phyloP scores from a whole-genome alignment of 208 protist species.

The Sergeia podlipaevii region DNA sequence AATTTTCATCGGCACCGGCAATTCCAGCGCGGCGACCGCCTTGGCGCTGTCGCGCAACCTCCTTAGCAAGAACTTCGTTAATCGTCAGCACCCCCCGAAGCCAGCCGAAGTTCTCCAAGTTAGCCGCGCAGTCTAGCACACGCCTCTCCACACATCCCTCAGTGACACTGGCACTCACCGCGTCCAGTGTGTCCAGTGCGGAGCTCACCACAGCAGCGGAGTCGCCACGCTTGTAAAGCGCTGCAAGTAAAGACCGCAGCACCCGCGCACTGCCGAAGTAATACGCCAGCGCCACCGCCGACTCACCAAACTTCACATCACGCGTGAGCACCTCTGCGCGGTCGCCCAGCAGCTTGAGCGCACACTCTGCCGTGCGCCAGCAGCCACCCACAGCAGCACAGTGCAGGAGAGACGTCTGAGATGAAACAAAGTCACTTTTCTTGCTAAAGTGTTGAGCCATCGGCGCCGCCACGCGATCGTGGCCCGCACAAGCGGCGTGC shows the following conservation, averaged over 20 bases:
- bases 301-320: constrained; percentile 46
- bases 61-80: constrained; percentile 33
- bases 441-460: constrained; percentile 58
- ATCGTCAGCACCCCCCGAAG: constrained; percentile 45
- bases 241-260: constrained; percentile 39
- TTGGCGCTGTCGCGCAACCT: constrained; percentile 5
- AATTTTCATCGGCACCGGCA: constrained; percentile 2
- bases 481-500: constrained; percentile 48
- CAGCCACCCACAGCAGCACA: constrained; percentile 61
- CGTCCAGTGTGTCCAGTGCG: constrained; percentile 1
- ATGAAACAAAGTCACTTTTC: constrained; percentile 26
- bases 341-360: constrained; percentile 24
- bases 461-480: constrained; percentile 59
- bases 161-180: not conserved
- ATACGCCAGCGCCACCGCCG: constrained; percentile 62
- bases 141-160: constrained; percentile 14
- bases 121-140: constrained; percentile 33
- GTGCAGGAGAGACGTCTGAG: constrained; percentile 69
- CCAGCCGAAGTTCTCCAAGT: constrained; percentile 60
- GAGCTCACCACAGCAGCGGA: not conserved
- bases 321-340: constrained; percentile 17
- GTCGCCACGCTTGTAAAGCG: constrained; percentile 18
- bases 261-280: constrained; percentile 52
- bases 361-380: constrained; percentile 28
- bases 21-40: not conserved